phyloP scores from a whole-genome alignment of 148 eudicot species.

The Rhododendron williamsianum region DNA sequence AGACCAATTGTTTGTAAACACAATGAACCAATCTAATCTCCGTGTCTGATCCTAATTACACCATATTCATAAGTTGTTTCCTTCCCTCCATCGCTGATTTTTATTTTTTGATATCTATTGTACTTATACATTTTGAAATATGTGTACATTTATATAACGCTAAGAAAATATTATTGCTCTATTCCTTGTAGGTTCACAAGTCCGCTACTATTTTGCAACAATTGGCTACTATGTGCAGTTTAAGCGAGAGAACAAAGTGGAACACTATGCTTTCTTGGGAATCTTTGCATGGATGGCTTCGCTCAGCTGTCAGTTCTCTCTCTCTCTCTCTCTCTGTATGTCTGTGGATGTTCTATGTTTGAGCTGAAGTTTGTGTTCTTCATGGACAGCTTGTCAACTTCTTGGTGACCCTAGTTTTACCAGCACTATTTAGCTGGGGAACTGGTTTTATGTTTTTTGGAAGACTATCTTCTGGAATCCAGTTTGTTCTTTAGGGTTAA shows the following conservation, averaged over 20 bases:
- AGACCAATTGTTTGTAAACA: neutral
- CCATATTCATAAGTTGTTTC: neutral
- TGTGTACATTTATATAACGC: neutral
- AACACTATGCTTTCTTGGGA: slow-evolving; percentile 78
- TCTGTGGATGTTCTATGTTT: neutral
- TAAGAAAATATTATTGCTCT: neutral
- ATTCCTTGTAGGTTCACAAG: slow-evolving; percentile 67
- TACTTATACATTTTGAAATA: neutral
- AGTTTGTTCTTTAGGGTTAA: neutral
- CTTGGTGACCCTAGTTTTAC: neutral
- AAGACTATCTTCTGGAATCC: neutral
- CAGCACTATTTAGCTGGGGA: neutral
- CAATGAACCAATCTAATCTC: neutral
- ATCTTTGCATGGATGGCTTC: slow-evolving; percentile 76
- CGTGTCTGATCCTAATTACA: neutral
- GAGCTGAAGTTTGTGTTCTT: neutral
- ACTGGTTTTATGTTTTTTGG: neutral
- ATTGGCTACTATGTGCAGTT: slow-evolving; percentile 83
- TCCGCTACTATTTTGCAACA: slow-evolving; percentile 82
- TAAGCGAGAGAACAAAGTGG: slow-evolving; percentile 77
- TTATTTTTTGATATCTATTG: neutral
- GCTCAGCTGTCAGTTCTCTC: slow-evolving; percentile 52
- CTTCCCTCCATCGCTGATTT: neutral
- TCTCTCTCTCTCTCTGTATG: slow-evolving; percentile 18
- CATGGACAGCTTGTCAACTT: neutral